Percentiles rank a stretch among this genome's conserved stretches.
phyloP scores from a whole-genome alignment of 805 yeast genomes.

The Wickerhamomyces pijperi region DNA sequence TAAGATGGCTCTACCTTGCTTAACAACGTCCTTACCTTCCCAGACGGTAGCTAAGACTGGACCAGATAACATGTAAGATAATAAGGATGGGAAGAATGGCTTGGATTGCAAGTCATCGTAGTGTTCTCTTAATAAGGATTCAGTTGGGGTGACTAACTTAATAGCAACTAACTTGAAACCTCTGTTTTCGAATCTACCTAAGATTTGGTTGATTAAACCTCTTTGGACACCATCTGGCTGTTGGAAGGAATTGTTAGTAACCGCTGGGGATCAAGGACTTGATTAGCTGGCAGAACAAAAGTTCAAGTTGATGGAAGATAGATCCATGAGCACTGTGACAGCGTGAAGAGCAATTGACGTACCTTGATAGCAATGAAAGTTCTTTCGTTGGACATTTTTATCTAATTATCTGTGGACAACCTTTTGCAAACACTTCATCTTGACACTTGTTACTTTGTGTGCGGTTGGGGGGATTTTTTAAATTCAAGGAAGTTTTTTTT shows the following conservation, averaged over 20 bases:
- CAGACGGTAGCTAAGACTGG: constrained; percentile 98
- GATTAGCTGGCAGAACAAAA: no score
- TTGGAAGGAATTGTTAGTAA: not conserved
- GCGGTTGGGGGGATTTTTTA: not conserved
- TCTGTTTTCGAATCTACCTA: constrained; percentile 90
- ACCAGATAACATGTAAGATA: constrained; percentile 95
- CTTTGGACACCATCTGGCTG: constrained; percentile 99
- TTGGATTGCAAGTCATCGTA: constrained; percentile 90
- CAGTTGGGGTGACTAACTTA: constrained; percentile 83
- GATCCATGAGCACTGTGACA: no score
- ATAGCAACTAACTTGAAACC: constrained; percentile 96
- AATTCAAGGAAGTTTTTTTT: not conserved
- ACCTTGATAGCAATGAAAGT: constrained; percentile 77
- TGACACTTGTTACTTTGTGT: not conserved
- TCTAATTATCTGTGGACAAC: not conserved
- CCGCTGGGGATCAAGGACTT: not conserved
- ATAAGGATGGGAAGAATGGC: constrained; percentile 97
- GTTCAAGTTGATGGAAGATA: no score
- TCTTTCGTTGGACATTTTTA: constrained; percentile 46
- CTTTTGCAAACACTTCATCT: not conserved
- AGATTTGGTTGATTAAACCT: constrained; percentile 83
- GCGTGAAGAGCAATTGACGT: not conserved
- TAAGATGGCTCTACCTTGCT: constrained; percentile 93
- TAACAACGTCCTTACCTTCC: constrained; percentile 99
- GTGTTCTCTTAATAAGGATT: constrained; percentile 81